Evolutionary conservation across 352 stramenopile genomes (phyloP).

Genomic region (Globisporangium spinosum): DNA sequence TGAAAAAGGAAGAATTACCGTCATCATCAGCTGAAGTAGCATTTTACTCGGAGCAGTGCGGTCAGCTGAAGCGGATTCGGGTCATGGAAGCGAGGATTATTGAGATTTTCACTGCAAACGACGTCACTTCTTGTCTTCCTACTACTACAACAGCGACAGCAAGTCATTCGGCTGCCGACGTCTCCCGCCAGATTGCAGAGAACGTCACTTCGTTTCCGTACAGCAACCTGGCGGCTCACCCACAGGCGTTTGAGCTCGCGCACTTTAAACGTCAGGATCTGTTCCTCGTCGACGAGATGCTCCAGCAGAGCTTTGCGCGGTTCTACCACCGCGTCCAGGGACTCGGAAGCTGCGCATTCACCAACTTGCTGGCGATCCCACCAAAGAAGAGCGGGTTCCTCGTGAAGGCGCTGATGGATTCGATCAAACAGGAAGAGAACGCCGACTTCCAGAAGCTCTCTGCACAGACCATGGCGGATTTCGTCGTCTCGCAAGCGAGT

Average conservation of each 20-base stretch:
- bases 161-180: constrained; percentile 30
- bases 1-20: background rate
- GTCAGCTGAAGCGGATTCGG: constrained; percentile 40
- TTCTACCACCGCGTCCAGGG: constrained; percentile 60
- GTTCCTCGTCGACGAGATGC: constrained; percentile 68
- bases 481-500: constrained; percentile 45
- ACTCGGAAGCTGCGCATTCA: constrained; percentile 58
- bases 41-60: constrained; percentile 54
- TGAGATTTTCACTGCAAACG: constrained; percentile 39
- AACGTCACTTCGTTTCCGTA: constrained; percentile 51
- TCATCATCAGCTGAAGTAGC: background rate
- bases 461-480: constrained; percentile 48
- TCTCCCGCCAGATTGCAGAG: constrained; percentile 68
- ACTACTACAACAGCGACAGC: background rate
- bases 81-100: constrained; percentile 57
- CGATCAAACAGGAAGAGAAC: constrained; percentile 62
- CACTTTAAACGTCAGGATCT: constrained; percentile 83
- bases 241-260: constrained; percentile 50
- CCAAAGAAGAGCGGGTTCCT: constrained; percentile 74
- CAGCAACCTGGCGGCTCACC: constrained; percentile 26
- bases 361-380: constrained; percentile 46
- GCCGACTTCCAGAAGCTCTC: constrained; percentile 40
- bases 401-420: constrained; percentile 76
- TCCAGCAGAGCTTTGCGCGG: constrained; percentile 50
- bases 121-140: constrained; percentile 16